Evolutionary conservation across 805 yeast species (phyloP).

Genomic region (Suhomyces xylopsoci): DNA sequence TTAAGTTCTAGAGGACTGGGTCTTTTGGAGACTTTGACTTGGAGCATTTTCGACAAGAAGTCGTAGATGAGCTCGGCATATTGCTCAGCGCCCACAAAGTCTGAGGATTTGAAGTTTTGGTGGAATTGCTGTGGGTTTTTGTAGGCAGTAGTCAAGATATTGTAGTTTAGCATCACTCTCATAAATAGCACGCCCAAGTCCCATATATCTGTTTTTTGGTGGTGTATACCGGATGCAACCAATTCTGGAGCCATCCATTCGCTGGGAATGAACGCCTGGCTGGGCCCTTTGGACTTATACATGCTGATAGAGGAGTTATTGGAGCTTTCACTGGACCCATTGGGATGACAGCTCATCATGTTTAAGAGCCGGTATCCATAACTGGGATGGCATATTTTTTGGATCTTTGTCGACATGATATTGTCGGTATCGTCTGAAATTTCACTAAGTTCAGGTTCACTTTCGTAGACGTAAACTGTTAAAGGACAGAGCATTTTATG

Average conservation of each 20-base stretch:
- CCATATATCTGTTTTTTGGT: slow-evolving; percentile 91
- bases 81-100: slow-evolving; percentile 58
- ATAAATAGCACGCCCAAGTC: slow-evolving; percentile 75
- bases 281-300: slow-evolving; percentile 1
- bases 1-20: slow-evolving; percentile 81
- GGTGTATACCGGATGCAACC: slow-evolving; percentile 42
- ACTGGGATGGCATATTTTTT: slow-evolving; percentile 59
- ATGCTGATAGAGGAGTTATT: background rate
- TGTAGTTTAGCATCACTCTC: slow-evolving; percentile 42
- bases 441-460: slow-evolving; percentile 8
- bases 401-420: slow-evolving; percentile 48
- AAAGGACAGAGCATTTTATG: slow-evolving; percentile 68
- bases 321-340: slow-evolving; percentile 2
- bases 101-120: slow-evolving; percentile 19
- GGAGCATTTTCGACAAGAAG: slow-evolving; percentile 65
- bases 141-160: slow-evolving; percentile 60
- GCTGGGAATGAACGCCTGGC: slow-evolving; percentile 20
- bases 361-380: slow-evolving; percentile 36
- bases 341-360: slow-evolving; percentile 25
- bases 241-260: slow-evolving; percentile 85
- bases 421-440: background rate
- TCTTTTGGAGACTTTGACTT: slow-evolving; percentile 62
- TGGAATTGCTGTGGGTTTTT: slow-evolving; percentile 43
- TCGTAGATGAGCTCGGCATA: slow-evolving; percentile 64
- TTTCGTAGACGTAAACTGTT: slow-evolving; percentile 37